Base-by-base conservation (phyloP, 139 green algal species). In the Chlorokybus atmophyticus region DNA sequence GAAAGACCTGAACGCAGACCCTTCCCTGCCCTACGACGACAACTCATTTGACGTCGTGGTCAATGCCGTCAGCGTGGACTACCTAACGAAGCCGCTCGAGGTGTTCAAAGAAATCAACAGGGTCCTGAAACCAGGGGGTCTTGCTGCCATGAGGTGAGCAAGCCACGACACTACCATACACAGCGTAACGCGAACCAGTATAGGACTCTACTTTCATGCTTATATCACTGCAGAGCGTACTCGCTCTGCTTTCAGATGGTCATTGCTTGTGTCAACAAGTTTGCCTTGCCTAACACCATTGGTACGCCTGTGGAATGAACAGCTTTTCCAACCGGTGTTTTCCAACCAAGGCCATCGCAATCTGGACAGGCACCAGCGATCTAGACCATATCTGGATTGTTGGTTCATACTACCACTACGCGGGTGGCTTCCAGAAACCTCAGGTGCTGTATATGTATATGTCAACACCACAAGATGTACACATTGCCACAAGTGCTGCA, bases 331-430 rank as follows among this genome's bases (percentile, higher is more conserved):
- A 93, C 76, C 64, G 87, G 27, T 94, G 85, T 71, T 95, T 95
- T 66, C 85, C 85, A 29, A 94, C 87, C 10, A 95, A 94, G 53
- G 79, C 58, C 40, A 69, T 60, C 47, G 31, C 28, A 19, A 64
- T 70, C 39, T 70, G 62, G 52, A 68, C 40, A 3, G 30, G 25
- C 1, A 69, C 57, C 1, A 38, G 59, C 10, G 52, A 70, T 35
- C 59, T 66, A 0, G 70, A 83, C 47, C 83, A 90, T 64, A 51
- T 82, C 0, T 85, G 62, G 56, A 90, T 93, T 10, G 83, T 95
- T 0, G 87, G 87, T 3, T 71, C 59, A 6, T 95, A 93, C 75
- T 95, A 87, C 75, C 86, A 93, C 49, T 95, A 89, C 65, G 82
- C 81, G 4, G 83, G 83, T 0, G 86, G 85, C 0, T 95, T 83